A percentile compares a stretch with the other conserved stretches of the same genome.
Conservation (phyloP, 2,329 filamentous ascomycete species). For the Plectosphaerella cucumerina region DNA sequence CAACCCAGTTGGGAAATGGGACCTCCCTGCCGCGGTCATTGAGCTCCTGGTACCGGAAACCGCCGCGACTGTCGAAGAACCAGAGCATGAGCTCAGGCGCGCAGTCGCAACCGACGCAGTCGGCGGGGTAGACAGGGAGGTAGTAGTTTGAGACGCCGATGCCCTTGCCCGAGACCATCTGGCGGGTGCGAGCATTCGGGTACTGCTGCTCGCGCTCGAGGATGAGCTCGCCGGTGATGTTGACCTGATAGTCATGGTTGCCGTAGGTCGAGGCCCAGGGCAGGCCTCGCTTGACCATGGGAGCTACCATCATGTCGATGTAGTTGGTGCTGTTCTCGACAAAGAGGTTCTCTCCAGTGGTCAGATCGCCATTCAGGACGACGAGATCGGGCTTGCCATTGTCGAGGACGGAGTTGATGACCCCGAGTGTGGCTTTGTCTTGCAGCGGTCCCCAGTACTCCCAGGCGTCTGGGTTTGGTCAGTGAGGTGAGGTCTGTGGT, state of each 20-base stretch:
- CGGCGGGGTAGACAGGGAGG: conserved; percentile 34
- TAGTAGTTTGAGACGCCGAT: conserved; percentile 43
- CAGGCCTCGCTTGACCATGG: conserved; percentile 38
- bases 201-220: conserved; percentile 32
- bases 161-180: conserved; percentile 30
- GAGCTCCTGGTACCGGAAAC: conserved; percentile 40
- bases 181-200: conserved; percentile 30
- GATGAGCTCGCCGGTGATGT: conserved; percentile 43
- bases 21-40: conserved; percentile 15
- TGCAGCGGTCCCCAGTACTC: conserved; percentile 30
- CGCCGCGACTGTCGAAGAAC: conserved; percentile 68
- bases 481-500: background rate
- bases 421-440: conserved; percentile 27
- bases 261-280: conserved; percentile 57
- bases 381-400: conserved; percentile 31
- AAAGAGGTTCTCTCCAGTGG: conserved; percentile 47
- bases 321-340: conserved; percentile 39
- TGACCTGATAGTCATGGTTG: conserved; percentile 55
- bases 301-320: conserved; percentile 42
- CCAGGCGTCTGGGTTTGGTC: conserved; percentile 16
- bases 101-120: conserved; percentile 26
- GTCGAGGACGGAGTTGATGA: conserved; percentile 29
- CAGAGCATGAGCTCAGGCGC: conserved; percentile 50
- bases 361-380: conserved; percentile 53
- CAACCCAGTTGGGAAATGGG: conserved; percentile 37